These are phyloP conservation scores for Lanmaoa rubissima DNA, from an alignment of 768 basidiomycete genomes.

Conservation along the genomic window DNA sequence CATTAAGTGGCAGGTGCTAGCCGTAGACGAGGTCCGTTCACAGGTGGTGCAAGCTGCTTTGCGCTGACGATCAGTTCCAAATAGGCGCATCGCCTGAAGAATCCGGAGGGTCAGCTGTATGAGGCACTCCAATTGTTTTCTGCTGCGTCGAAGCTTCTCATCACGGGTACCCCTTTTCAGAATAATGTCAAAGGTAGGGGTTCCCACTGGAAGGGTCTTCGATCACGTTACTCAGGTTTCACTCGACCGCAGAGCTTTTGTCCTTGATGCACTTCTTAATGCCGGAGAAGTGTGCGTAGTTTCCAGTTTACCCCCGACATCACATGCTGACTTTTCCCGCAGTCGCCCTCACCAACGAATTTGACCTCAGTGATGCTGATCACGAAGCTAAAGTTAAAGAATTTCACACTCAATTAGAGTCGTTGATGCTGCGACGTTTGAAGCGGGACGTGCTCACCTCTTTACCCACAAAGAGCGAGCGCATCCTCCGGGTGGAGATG, in stretches of 20 bases:
- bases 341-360: conserved; percentile 94
- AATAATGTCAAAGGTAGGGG: conserved; percentile 94
- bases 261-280: conserved; percentile 99
- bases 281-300: conserved; percentile 87
- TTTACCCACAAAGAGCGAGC: conserved; percentile 96
- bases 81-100: conserved; percentile 96
- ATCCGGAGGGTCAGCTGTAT: conserved; percentile 95
- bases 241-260: conserved; percentile 64
- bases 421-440: conserved; percentile 90
- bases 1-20: conserved; percentile 96
- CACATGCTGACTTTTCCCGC: conserved; percentile 13
- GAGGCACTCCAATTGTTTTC: conserved; percentile 89
- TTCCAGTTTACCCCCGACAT: not conserved
- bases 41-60: not conserved
- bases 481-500: conserved; percentile 97
- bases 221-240: conserved; percentile 7
- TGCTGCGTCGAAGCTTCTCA: conserved; percentile 89
- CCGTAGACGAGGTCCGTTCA: conserved; percentile 84
- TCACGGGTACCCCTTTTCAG: conserved; percentile 97
- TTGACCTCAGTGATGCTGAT: conserved; percentile 90
- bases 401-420: conserved; percentile 87
- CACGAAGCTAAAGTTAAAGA: conserved; percentile 96
- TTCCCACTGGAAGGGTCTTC: not conserved
- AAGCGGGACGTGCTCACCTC: conserved; percentile 97
- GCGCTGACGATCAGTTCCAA: conserved; percentile 14